These are phyloP conservation scores for Aspergillus sp. DNA, from an alignment of 2,329 filamentous ascomycete species.

Conservation along the genomic window DNA sequence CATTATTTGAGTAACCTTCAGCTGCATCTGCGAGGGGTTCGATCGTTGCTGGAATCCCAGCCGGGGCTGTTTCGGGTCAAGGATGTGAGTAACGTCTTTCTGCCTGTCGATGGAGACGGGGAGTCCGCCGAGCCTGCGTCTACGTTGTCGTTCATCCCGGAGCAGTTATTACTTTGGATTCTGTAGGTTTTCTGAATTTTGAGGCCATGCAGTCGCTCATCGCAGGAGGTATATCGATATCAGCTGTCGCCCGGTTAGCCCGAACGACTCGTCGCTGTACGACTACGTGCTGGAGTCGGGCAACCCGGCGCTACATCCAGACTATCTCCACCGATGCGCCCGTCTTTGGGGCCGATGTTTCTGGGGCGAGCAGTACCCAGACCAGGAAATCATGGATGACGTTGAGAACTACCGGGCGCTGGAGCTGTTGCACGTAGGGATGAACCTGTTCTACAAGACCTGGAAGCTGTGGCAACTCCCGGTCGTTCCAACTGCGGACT, in stretches of 20 bases:
- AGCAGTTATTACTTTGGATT: constrained; percentile 28
- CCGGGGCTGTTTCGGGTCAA: constrained; percentile 22
- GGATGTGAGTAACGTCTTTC: constrained; percentile 19
- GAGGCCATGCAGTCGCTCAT: not conserved
- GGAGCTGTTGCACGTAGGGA: constrained; percentile 22
- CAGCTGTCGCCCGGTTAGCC: constrained; percentile 19
- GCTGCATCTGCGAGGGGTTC: constrained; percentile 28
- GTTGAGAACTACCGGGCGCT: constrained; percentile 30
- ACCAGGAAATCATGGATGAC: constrained; percentile 29
- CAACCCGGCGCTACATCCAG: constrained; percentile 23
- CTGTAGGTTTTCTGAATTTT: constrained; percentile 14
- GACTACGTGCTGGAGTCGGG: constrained; percentile 23
- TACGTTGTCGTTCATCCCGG: constrained; percentile 25
- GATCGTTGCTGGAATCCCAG: constrained; percentile 26
- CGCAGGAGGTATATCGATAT: constrained; percentile 20
- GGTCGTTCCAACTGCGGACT: constrained; percentile 4
- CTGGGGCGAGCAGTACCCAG: constrained; percentile 28
- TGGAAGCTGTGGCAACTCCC: constrained; percentile 20
- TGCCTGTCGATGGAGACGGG: constrained; percentile 11
- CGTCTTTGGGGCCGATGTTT: constrained; percentile 28
- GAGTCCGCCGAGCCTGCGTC: constrained; percentile 6
- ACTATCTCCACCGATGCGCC: constrained; percentile 24
- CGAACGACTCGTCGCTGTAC: constrained; percentile 20
- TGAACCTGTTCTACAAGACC: constrained; percentile 20
- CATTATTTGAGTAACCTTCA: constrained; percentile 25